These are phyloP conservation scores for Gossypium schwendimanii DNA, from an alignment of 441 rosid species.

Conservation along the genomic window DNA sequence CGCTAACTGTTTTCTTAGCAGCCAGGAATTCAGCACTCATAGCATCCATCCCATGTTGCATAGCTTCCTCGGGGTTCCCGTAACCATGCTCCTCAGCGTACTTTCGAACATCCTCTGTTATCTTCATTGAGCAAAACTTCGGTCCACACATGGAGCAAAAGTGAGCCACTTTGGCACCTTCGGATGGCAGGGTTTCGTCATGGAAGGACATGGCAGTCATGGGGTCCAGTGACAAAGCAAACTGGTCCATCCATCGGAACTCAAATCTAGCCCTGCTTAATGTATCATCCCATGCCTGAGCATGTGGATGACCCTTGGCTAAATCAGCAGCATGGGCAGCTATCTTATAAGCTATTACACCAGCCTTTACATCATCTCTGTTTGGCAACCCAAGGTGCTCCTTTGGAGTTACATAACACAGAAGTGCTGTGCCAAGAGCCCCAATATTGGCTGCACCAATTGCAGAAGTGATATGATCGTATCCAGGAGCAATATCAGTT, in stretches of 20 bases:
- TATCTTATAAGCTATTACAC: conserved; percentile 92
- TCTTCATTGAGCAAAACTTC: conserved; percentile 98
- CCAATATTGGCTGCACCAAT: conserved; percentile 98
- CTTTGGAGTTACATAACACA: conserved; percentile 93
- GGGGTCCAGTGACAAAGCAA: conserved; percentile 91
- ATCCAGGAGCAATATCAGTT: conserved; percentile 92
- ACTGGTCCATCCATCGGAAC: conserved; percentile 97
- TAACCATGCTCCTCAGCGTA: conserved; percentile 96
- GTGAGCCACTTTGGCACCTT: conserved; percentile 96
- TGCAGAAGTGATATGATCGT: conserved; percentile 96
- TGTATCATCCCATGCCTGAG: conserved; percentile 97
- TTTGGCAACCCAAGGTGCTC: conserved; percentile 97
- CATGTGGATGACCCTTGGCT: conserved; percentile 88
- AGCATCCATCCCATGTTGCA: conserved; percentile 78
- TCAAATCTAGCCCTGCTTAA: conserved; percentile 93
- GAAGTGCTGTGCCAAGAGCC: conserved; percentile 96
- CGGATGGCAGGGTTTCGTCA: conserved; percentile 91
- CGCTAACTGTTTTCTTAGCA: conserved; percentile 83
- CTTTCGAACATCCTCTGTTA: conserved; percentile 91
- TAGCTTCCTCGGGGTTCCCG: conserved; percentile 86
- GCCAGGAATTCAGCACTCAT: conserved; percentile 89
- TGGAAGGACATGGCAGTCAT: conserved; percentile 98
- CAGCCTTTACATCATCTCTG: conserved; percentile 92
- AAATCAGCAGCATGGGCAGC: conserved; percentile 97
- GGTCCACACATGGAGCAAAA: conserved; percentile 99